Base-by-base conservation (phyloP, 169 alveolate species). In the Besnoitia besnoiti region DNA sequence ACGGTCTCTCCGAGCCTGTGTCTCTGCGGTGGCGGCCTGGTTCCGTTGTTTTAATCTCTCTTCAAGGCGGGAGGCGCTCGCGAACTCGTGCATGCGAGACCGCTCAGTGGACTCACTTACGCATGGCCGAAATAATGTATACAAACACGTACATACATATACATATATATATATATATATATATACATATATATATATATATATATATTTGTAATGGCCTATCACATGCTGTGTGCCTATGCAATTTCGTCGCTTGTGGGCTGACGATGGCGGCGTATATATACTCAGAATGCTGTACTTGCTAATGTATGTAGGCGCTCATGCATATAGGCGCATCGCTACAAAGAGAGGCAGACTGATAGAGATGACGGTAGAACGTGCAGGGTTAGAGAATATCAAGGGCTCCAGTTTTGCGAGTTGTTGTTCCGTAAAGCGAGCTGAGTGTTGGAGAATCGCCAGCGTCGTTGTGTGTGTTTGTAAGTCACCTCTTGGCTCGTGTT, bases 121-220 rank as follows among this genome's bases (percentile, higher is more conserved):
- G 5, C 24, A 33, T 35, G 19, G 10, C 44, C 10, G 19, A n/a
- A 30, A 14, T 33, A 67, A 77, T 24, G 30, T 42, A 12, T 44
- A 40, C 30, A 77, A 2, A 42, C 40, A 21, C 10, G 0, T 27
- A 42, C 55, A 77, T 40, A 77, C 21, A 37, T 77, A 42, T 77
- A 77, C 21, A 77, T 77, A 77, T 39, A 77, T 77, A 77, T 39
- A 27, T 42, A 42, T 39, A 42, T 77, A 39, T 77, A 77, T 77
- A 44, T 44, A 39, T 14, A 24, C 2, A 10, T 30, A 27, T 30
- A 39, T 27, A 76, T 76, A 62, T 62, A 62, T 62, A 5, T 62
- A 62, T 7, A 5, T 62, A 24, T 62, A 33, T 33, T 8, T 62
- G 59, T 16, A 49, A 27, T 4, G 35, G 33, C 44, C 39, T 24